phyloP scores from a whole-genome alignment of 1,139 yeast genomes.

The Diutina ranongensis region DNA sequence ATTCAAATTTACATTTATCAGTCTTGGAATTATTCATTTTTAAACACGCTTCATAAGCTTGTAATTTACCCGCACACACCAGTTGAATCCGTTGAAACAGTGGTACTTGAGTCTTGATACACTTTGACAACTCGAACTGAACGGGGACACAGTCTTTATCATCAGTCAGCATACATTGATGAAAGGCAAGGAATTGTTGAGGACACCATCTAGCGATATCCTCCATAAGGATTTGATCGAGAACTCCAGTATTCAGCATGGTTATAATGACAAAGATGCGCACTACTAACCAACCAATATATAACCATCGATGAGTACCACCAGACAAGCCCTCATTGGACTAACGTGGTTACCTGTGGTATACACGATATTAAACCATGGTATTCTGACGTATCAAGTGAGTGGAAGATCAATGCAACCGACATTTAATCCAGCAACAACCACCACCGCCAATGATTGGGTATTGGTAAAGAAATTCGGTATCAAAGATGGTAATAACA shows the following conservation, averaged over 20 bases:
- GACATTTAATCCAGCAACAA: constrained; percentile 59
- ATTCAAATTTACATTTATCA: constrained; percentile 21
- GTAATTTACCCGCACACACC: constrained; percentile 42
- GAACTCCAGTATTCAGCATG: constrained; percentile 13
- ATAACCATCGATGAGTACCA: too few relatives aligned
- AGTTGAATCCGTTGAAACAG: constrained; percentile 52
- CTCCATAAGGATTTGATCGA: constrained; percentile 44
- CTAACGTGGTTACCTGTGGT: constrained; percentile 72
- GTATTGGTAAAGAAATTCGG: constrained; percentile 62
- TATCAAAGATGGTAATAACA: constrained; percentile 31
- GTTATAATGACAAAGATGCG: background rate
- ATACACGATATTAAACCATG: constrained; percentile 58
- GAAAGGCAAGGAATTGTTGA: constrained; percentile 49
- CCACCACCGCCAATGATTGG: constrained; percentile 46
- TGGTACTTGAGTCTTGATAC: constrained; percentile 51
- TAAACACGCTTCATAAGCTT: constrained; percentile 52
- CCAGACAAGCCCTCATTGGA: background rate
- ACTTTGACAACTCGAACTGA: constrained; percentile 40
- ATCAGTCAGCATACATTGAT: constrained; percentile 45
- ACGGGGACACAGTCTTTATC: constrained; percentile 36
- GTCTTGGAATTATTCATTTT: constrained; percentile 23
- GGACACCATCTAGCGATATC: constrained; percentile 62
- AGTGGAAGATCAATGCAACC: constrained; percentile 87
- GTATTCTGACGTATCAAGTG: constrained; percentile 64
- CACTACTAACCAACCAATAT: too few relatives aligned